Conservation (phyloP, 768 basidiomycete genomes). For the Leccinum subgranulosum region DNA sequence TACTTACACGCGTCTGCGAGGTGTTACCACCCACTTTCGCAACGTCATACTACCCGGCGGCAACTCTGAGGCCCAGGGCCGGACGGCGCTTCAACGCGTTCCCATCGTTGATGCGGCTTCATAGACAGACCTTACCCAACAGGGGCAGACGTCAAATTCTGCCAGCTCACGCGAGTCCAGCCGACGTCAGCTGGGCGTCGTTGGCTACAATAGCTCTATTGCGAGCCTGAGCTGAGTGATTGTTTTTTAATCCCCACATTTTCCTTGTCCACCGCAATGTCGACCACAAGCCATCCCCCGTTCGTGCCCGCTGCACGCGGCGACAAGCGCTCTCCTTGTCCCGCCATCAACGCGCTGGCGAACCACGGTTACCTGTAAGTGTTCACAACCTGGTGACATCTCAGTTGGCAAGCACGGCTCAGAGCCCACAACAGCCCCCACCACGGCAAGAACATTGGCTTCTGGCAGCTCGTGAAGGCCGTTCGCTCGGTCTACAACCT, state of each 20-base stretch:
- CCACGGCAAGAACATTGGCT: slow-evolving; percentile 48
- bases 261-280: slow-evolving; percentile 20
- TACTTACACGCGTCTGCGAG: neutral
- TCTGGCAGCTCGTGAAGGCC: slow-evolving; percentile 45
- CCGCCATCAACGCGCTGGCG: slow-evolving; percentile 69
- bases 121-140: too few species aligned
- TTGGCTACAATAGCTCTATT: too few species aligned
- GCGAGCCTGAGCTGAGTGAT: too few species aligned
- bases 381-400: neutral
- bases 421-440: slow-evolving; percentile 43
- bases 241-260: neutral
- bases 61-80: too few species aligned
- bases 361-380: slow-evolving; percentile 75
- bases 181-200: too few species aligned
- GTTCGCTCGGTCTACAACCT: slow-evolving; percentile 59
- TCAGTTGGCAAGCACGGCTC: neutral
- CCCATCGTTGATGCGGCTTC: too few species aligned
- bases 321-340: slow-evolving; percentile 66
- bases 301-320: slow-evolving; percentile 25
- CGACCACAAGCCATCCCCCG: slow-evolving; percentile 22
- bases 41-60: neutral
- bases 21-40: too few species aligned
- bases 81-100: too few species aligned
- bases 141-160: too few species aligned
- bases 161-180: too few species aligned